These are phyloP conservation scores for Heterobasidion irregulare DNA, from an alignment of 1,284 basidiomycete genomes.

Conservation along the genomic window DNA sequence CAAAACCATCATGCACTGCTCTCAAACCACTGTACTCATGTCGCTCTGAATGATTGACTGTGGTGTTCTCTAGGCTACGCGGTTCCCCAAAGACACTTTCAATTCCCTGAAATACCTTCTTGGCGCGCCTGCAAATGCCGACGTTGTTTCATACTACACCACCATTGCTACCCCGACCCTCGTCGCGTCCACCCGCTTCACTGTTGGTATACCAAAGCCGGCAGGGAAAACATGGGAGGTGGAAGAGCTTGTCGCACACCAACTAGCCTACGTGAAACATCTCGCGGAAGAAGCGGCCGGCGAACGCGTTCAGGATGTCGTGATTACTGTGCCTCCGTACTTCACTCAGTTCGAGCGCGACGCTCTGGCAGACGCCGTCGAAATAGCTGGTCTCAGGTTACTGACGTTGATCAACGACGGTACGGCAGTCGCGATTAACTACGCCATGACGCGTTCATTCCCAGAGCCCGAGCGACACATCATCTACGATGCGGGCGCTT, in stretches of 20 bases:
- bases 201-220: slow-evolving; percentile 50
- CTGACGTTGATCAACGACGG: slow-evolving; percentile 90
- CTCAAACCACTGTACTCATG: no score
- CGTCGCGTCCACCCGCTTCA: slow-evolving; percentile 14
- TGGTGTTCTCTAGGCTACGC: slow-evolving; percentile 68
- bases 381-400: slow-evolving; percentile 81
- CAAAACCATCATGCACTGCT: neutral
- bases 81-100: slow-evolving; percentile 87
- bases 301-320: slow-evolving; percentile 73
- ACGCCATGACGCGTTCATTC: slow-evolving; percentile 93
- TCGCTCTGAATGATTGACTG: neutral
- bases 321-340: slow-evolving; percentile 83
- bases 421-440: slow-evolving; percentile 89
- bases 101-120: slow-evolving; percentile 85
- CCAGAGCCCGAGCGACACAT: slow-evolving; percentile 78
- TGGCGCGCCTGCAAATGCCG: slow-evolving; percentile 62
- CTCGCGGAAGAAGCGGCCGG: slow-evolving; percentile 76
- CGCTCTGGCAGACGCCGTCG: slow-evolving; percentile 85
- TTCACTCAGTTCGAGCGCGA: slow-evolving; percentile 85
- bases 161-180: slow-evolving; percentile 39
- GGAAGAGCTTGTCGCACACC: slow-evolving; percentile 93
- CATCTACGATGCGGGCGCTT: slow-evolving; percentile 92
- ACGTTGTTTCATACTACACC: slow-evolving; percentile 53
- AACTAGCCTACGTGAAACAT: slow-evolving; percentile 84
- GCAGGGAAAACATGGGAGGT: slow-evolving; percentile 70